These are phyloP conservation scores for Tetraselmis chui DNA, from an alignment of 139 green algal genomes.

Conservation along the genomic window DNA sequence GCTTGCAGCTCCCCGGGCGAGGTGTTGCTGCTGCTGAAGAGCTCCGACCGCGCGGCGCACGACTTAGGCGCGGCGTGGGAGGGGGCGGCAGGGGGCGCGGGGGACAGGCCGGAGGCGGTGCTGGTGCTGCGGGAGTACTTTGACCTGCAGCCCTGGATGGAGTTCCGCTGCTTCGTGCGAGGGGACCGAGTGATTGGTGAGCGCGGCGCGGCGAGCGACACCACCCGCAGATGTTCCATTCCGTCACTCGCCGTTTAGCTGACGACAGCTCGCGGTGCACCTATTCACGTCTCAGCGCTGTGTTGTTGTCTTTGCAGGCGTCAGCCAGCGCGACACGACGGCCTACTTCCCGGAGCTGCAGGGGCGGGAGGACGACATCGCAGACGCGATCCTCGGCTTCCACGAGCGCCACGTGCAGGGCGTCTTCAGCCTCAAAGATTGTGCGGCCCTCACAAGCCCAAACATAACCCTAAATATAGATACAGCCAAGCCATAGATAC, in stretches of 20 bases:
- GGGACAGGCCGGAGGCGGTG: conserved; percentile 14
- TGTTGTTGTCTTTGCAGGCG: conserved; percentile 40
- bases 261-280: too few species aligned
- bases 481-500: too few species aligned
- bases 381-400: conserved; percentile 32
- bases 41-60: conserved; percentile 75
- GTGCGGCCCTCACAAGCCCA: background rate
- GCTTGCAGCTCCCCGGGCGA: conserved; percentile 61
- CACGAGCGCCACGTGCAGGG: conserved; percentile 15
- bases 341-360: conserved; percentile 50
- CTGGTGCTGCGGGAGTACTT: conserved; percentile 73
- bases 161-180: conserved; percentile 89
- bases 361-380: conserved; percentile 20
- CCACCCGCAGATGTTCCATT: background rate
- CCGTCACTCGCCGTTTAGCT: too few species aligned
- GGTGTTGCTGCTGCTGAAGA: conserved; percentile 85
- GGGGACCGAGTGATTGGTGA: conserved; percentile 27
- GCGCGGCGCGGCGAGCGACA: background rate
- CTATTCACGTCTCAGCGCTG: too few species aligned
- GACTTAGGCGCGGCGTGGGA: conserved; percentile 57
- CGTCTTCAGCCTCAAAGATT: background rate
- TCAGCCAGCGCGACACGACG: conserved; percentile 73
- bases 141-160: conserved; percentile 66
- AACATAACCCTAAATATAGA: background rate
- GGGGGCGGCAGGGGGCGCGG: background rate